Conservation (phyloP, 192 early-diverging fungal species). For the Helicostylum pulchrum region DNA sequence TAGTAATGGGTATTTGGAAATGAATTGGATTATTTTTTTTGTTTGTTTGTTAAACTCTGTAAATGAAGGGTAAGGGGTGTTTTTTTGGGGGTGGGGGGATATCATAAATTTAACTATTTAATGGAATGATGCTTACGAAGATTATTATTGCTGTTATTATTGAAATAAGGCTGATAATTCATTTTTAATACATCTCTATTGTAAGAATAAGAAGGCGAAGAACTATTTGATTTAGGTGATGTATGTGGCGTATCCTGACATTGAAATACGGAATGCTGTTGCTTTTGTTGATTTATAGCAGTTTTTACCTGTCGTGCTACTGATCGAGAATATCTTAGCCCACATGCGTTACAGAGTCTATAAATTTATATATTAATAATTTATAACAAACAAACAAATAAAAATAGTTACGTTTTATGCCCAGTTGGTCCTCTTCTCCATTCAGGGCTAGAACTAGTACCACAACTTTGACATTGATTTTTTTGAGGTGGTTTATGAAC, state of each 20-base stretch:
- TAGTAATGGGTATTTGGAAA: no score
- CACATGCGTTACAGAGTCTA: constrained; percentile 39
- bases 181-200: no score
- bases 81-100: no score
- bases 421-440: constrained; percentile 37
- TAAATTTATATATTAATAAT: constrained; percentile 3
- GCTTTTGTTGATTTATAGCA: constrained; percentile 13
- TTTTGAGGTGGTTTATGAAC: background rate
- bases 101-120: no score
- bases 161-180: no score
- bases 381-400: background rate
- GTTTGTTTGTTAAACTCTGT: no score
- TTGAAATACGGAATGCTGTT: constrained; percentile 2
- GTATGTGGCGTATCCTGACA: background rate
- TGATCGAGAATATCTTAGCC: constrained; percentile 34
- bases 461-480: constrained; percentile 34
- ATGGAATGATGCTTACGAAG: no score
- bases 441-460: constrained; percentile 30
- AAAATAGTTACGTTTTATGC: constrained; percentile 33
- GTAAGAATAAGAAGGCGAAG: no score
- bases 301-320: constrained; percentile 27
- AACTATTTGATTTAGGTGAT: background rate
- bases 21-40: no score
- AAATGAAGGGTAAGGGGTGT: no score
- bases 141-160: no score